These are phyloP conservation scores for Penicillium fimorum DNA, from an alignment of 495 filamentous ascomycete genomes.

Conservation along the genomic window DNA sequence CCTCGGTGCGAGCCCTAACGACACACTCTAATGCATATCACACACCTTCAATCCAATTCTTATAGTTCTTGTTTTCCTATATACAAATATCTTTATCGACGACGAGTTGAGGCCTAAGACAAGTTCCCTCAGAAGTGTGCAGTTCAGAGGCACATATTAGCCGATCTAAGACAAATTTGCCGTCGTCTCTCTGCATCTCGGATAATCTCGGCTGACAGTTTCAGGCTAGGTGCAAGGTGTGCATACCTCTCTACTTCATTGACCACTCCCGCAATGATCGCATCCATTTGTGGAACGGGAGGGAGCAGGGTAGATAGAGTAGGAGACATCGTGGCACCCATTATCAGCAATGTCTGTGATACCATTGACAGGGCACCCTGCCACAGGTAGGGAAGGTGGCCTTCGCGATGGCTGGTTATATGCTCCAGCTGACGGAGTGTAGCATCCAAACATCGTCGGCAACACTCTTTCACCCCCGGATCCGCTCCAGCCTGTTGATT, in stretches of 20 bases:
- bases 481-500: slow-evolving; percentile 71
- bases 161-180: slow-evolving; percentile 37
- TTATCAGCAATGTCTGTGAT: slow-evolving; percentile 74
- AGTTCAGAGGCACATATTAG: slow-evolving; percentile 12
- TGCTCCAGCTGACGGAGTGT: slow-evolving; percentile 77
- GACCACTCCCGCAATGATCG: slow-evolving; percentile 72
- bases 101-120: not conserved
- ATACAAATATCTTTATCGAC: not conserved
- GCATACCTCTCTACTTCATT: slow-evolving; percentile 70
- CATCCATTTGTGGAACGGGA: slow-evolving; percentile 60
- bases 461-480: slow-evolving; percentile 68
- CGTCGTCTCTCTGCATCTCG: slow-evolving; percentile 72
- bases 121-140: not conserved
- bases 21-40: slow-evolving; percentile 1
- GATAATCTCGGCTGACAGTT: slow-evolving; percentile 71
- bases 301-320: slow-evolving; percentile 66
- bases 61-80: not conserved
- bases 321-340: slow-evolving; percentile 82
- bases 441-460: slow-evolving; percentile 78
- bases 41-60: not conserved
- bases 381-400: slow-evolving; percentile 85
- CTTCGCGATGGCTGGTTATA: slow-evolving; percentile 75
- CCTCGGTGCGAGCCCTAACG: not conserved
- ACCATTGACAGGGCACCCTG: slow-evolving; percentile 81
- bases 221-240: slow-evolving; percentile 71